These are phyloP conservation scores for Phellinidium pouzarii DNA, from an alignment of 1,284 basidiomycete genomes.

Conservation along the genomic window DNA sequence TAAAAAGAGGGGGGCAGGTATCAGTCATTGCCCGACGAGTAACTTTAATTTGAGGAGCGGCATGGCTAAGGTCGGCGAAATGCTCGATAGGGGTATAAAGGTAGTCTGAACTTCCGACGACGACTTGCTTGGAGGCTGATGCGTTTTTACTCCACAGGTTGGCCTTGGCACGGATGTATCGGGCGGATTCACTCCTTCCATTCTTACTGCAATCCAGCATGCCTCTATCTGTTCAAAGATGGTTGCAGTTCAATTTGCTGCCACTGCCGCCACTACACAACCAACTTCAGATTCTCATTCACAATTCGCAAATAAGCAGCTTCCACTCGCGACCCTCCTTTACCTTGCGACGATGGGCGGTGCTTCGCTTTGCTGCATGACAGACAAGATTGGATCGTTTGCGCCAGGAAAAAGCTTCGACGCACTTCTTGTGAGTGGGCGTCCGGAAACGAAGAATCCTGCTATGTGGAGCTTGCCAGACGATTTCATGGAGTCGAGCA, in stretches of 20 bases:
- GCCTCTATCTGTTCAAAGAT: slow-evolving; percentile 83
- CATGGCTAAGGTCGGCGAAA: slow-evolving; percentile 69
- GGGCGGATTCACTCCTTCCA: slow-evolving; percentile 82
- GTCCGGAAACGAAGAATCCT: slow-evolving; percentile 48
- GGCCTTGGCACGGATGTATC: slow-evolving; percentile 89
- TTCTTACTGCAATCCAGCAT: slow-evolving; percentile 77
- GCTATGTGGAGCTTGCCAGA: slow-evolving; percentile 50
- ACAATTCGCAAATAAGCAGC: slow-evolving; percentile 53
- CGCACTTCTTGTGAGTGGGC: slow-evolving; percentile 65
- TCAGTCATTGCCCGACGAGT: slow-evolving; percentile 90
- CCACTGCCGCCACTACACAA: too few species aligned
- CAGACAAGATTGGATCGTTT: slow-evolving; percentile 73
- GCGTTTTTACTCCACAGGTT: slow-evolving; percentile 41
- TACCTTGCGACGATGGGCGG: slow-evolving; percentile 92
- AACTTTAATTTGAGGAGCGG: slow-evolving; percentile 90
- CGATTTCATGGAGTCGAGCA: slow-evolving; percentile 25
- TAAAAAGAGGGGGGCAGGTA: slow-evolving; percentile 58
- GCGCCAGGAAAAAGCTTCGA: slow-evolving; percentile 84
- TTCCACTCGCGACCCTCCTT: slow-evolving; percentile 73
- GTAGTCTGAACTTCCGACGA: slow-evolving; percentile 33
- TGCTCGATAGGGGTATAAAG: slow-evolving; percentile 83
- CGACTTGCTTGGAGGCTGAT: not conserved
- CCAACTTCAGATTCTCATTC: slow-evolving; percentile 18
- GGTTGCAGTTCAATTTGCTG: slow-evolving; percentile 38
- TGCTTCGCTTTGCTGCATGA: slow-evolving; percentile 75